Base-by-base conservation (phyloP, 345 rosid species). In the Salix exigua region DNA sequence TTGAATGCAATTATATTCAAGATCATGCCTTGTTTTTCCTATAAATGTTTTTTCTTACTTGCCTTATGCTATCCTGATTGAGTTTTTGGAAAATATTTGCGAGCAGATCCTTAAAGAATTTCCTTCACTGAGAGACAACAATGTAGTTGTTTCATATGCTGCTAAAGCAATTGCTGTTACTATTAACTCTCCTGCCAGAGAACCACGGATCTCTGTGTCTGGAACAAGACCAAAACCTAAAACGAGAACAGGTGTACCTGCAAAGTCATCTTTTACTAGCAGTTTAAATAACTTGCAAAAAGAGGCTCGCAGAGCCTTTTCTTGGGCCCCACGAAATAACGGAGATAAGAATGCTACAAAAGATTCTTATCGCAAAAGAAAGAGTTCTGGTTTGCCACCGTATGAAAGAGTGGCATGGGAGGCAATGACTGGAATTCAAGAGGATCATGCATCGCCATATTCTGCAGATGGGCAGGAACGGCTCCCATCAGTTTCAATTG, bases 371-470 rank as follows among this genome's bases (percentile, higher is more conserved):
- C 92, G 97, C 68, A 95, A 95, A 79, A 86, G 97, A 81, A 95
- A 95, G 85, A 93, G 83, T 85, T 93, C 96, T 74, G 93, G 94
- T 66, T 84, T 93, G 81, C 75, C 91, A 62, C 85, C 92, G 69
- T 85, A 98, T 76, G 98, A 95, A 75, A 95, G 88, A 84, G 89
- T 89, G 83, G 89, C 94, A 79, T 93, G 97, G 98, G 99, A 95
- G 83, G 94, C 97, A 66, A 93, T 93, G 97, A 84, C 99, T 58
- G 99, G 97, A 80, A 93, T 95, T 80, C 96, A 85, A 73, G 98
- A 93, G 82, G 96, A 91, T 77, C 89, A 77, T 51, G 89, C 83
- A 66, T 79, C 91, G 73, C 84, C 93, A 64, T 85, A 81, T 80
- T 87, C 88, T 74, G 82, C 80, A 40, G 97, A 93, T 78, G 97